Evolutionary conservation across 2,329 filamentous ascomycete genomes (phyloP), one percentile per base, ranked within the genome.

Genomic region (Talaromyces funiculosus): DNA sequence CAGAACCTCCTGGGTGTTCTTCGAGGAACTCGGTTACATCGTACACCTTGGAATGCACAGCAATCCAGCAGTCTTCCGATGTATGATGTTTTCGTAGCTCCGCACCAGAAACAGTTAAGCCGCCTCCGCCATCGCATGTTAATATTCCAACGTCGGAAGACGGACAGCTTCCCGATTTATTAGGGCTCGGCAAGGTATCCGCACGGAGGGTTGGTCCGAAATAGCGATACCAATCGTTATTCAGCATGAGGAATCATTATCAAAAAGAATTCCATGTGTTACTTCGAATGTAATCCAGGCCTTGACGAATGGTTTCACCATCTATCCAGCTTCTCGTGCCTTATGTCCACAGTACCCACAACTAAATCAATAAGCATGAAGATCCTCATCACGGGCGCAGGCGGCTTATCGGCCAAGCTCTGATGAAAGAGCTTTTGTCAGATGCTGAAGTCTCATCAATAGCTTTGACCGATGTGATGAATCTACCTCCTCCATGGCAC

Each of bases 11-110:
- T 24, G 94, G 94, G 73, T 99, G 94, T 66, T 92, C 87, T 57
- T 92, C 86, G 63, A 97, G 76, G 71, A 99, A 99, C 60, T 90
- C 86, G 61, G 94, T 97, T 64, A 99, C 83, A 80, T 99, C 92
- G 82, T 91, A 99, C 67, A 99, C 93, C 68, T 93, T 94, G 61
- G 84, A 83, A 64, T 91, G 92, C 59, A 97, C 82, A 3, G 90
- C 45, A 53, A 59, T 59, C 57, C 57, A 59, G 16, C 57, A 59
- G 37, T 59, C 45, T n/a, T 33, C 35, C 10, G 57, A 12, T 3
- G 57, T 59, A 16, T 35, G 16, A 31, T 59, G 57, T 53, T 42
- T 59, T 33, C 26, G 45, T 16, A 59, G 45, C 57, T 59, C 57
- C 9, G 53, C 43, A 18, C 43, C 43, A 42, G 57, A 22, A 20